Conservation (phyloP, 345 rosid species). For the Camelina laxa region DNA sequence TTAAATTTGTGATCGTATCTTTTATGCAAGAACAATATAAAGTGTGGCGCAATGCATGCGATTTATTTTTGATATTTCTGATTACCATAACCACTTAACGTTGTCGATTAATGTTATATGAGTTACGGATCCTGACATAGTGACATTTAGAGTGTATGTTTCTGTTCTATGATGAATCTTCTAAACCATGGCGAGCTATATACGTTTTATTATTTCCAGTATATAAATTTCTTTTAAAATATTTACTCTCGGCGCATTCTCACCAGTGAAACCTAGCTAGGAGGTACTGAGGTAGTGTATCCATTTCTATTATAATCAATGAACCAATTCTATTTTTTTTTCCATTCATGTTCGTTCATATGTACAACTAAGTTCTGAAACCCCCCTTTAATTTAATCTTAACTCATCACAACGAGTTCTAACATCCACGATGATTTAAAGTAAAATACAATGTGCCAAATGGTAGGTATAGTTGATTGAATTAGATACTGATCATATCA, state of each 20-base stretch:
- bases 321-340: background rate
- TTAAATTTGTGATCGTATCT: conserved; percentile 21
- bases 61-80: background rate
- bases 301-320: background rate
- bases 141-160: background rate
- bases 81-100: background rate
- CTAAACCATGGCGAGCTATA: background rate
- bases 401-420: background rate
- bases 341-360: background rate
- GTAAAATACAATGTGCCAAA: background rate
- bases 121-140: background rate
- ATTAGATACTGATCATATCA: background rate
- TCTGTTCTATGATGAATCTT: background rate
- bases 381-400: background rate
- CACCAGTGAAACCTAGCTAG: background rate
- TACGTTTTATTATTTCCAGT: background rate
- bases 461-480: conserved; percentile 18
- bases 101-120: background rate
- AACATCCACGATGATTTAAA: background rate
- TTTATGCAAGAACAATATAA: background rate
- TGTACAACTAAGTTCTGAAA: background rate
- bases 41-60: conserved; percentile 6
- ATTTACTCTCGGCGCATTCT: background rate
- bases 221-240: background rate
- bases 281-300: background rate